Evolutionary conservation across 164 flowering plant species (phyloP).

Genomic region (Stephania yunnanensis): DNA sequence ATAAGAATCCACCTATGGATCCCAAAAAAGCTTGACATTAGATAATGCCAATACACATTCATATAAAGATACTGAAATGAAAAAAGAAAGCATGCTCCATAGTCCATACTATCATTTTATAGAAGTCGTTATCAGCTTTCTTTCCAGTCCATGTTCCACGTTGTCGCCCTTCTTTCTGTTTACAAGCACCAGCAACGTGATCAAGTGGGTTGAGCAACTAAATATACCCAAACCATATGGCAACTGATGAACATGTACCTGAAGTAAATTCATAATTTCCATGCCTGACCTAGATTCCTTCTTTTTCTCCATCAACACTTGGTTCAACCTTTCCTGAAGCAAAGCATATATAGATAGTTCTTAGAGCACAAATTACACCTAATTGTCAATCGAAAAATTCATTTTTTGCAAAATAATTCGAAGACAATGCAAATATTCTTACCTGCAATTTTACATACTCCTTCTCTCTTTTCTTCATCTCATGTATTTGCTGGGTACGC

Average conservation of each 20-base stretch:
- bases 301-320: conserved; percentile 97
- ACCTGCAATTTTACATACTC: conserved; percentile 97
- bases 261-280: conserved; percentile 96
- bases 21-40: not conserved
- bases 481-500: conserved; percentile 89
- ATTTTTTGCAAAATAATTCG: not conserved
- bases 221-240: not conserved
- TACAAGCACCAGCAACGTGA: conserved; percentile 10
- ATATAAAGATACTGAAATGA: not conserved
- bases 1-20: conserved; percentile 77
- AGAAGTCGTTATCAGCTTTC: conserved; percentile 91
- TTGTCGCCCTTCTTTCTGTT: conserved; percentile 98
- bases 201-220: not conserved
- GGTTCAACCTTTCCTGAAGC: conserved; percentile 79
- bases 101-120: conserved; percentile 86
- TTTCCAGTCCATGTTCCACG: conserved; percentile 99
- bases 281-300: conserved; percentile 98
- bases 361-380: not conserved
- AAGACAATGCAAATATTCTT: conserved; percentile 2
- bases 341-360: conserved; percentile 1
- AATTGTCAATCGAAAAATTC: no score
- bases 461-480: conserved; percentile 98
- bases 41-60: not conserved
- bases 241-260: conserved; percentile 35
- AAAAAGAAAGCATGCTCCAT: conserved; percentile 23